A percentile compares a stretch with the other conserved stretches of the same genome.
phyloP scores from a whole-genome alignment of 148 eudicot species.

The Rhododendron molle region DNA sequence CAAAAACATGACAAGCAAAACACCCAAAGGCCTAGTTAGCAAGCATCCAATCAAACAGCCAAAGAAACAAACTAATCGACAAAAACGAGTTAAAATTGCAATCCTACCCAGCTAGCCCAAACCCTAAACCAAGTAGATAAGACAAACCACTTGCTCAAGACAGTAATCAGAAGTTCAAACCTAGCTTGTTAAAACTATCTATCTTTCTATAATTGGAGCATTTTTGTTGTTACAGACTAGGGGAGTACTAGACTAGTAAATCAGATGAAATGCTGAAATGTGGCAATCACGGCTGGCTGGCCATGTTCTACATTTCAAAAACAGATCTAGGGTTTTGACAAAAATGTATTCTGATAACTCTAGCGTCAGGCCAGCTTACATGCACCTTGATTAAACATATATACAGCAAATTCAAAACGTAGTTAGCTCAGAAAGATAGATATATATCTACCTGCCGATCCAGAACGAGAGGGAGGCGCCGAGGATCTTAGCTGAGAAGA shows the following conservation, averaged over 20 bases:
- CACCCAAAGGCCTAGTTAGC: too few relatives aligned
- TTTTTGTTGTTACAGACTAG: too few relatives aligned
- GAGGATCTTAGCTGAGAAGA: constrained; percentile 73
- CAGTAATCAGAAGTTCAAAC: too few relatives aligned
- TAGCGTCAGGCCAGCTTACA: neutral
- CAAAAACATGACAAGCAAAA: too few relatives aligned
- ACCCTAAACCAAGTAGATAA: too few relatives aligned
- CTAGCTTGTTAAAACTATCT: too few relatives aligned
- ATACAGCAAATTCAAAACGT: neutral
- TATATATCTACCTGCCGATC: constrained; percentile 47
- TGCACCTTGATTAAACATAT: neutral
- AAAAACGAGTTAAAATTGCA: too few relatives aligned
- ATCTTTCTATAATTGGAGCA: too few relatives aligned
- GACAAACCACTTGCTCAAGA: too few relatives aligned
- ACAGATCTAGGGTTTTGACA: neutral
- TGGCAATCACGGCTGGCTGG: neutral
- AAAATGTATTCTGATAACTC: neutral
- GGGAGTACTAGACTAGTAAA: neutral
- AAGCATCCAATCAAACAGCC: too few relatives aligned
- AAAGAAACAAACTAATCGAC: too few relatives aligned
- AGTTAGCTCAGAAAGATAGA: neutral
- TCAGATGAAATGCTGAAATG: neutral
- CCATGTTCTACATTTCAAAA: neutral
- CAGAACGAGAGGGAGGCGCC: constrained; percentile 84
- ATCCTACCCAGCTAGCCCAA: too few relatives aligned